Base-by-base conservation (phyloP, 2,329 filamentous ascomycete species). In the Ceratocystis eucalypticola region DNA sequence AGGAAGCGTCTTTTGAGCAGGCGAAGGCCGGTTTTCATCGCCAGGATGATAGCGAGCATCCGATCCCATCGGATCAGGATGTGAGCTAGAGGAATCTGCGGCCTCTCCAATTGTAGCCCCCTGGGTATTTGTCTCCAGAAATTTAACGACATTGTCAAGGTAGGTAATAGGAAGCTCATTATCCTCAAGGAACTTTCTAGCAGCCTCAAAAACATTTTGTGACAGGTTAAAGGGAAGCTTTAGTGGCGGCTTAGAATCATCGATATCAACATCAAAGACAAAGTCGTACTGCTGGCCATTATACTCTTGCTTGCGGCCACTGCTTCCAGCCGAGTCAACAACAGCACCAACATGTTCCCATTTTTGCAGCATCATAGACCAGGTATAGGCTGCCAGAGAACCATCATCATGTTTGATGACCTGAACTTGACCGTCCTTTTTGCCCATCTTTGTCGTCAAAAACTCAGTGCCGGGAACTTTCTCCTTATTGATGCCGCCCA, bases 321-420 rank as follows among this genome's bases (percentile, higher is more conserved):
- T 90, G 73, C 91, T 95, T 46, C 88, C 91, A 4, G 88, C 89
- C 2, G 91, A 85, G 71, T 96, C 91, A 10, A 97, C 94, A 0
- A 99, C 92, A 0, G 91, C 96, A n/a, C 94, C 94, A 7, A 97
- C 88, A 69, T 88, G 88, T 67, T 91, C 80, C 92, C 92, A 96
- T 73, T 91, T 80, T 64, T 84, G 80, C 69, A 87, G 80, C 69
- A 78, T 76, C 69, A 77, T 76, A 12, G 92, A 95, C 93, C 93
- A 97, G 69, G 89, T 86, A 73, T 97, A 90, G 7, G 92, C 91
- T 3, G 88, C 91, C 37, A 96, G 82, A 64, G 84, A 89, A 59
- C 91, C 91, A 72, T 96, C 87, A 6, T 83, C 78, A 74, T 96
- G 88, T 68, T 83, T 84, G 71, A 96, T 93, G 85, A 96, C 95